Percentiles rank a stretch among this genome's conserved stretches.
These are phyloP conservation scores for Lumnitzera racemosa DNA, from an alignment of 345 rosid genomes.

Conservation along the genomic window DNA sequence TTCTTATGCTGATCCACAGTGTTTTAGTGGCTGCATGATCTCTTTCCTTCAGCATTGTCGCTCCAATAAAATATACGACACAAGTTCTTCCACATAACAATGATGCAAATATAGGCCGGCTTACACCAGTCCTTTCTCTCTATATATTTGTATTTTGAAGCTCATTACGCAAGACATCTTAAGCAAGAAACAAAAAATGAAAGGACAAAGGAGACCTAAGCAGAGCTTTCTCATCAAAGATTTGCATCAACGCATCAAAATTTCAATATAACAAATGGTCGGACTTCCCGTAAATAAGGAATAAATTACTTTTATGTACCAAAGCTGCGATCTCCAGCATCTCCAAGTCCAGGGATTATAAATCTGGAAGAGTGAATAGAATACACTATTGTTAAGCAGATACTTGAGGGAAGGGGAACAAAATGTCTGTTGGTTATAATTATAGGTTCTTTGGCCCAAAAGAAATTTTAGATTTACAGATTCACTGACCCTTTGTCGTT, in stretches of 20 bases:
- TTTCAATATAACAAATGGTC: not conserved
- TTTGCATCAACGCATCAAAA: slow-evolving; percentile 5
- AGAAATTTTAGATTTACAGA: too few relatives aligned
- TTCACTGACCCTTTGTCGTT: slow-evolving; percentile 69
- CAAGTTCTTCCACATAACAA: too few relatives aligned
- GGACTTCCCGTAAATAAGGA: not conserved
- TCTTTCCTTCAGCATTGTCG: too few relatives aligned
- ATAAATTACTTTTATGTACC: slow-evolving; percentile 38
- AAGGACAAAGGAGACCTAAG: not conserved
- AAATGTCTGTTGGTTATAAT: not conserved
- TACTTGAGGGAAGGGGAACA: not conserved
- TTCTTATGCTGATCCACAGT: too few relatives aligned
- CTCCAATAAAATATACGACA: too few relatives aligned
- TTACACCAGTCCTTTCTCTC: too few relatives aligned
- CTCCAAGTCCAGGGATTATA: slow-evolving; percentile 97
- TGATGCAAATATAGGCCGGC: too few relatives aligned
- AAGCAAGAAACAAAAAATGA: too few relatives aligned
- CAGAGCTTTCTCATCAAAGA: slow-evolving; percentile 1
- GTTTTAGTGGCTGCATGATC: too few relatives aligned
- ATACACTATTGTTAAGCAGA: not conserved
- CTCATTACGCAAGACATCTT: too few relatives aligned
- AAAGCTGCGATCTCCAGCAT: slow-evolving; percentile 92
- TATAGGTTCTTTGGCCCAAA: slow-evolving; percentile 38
- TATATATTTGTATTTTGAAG: too few relatives aligned
- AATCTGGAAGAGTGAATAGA: slow-evolving; percentile 30